phyloP scores from a whole-genome alignment of 495 filamentous ascomycete genomes.

The Ramalina intermedia region DNA sequence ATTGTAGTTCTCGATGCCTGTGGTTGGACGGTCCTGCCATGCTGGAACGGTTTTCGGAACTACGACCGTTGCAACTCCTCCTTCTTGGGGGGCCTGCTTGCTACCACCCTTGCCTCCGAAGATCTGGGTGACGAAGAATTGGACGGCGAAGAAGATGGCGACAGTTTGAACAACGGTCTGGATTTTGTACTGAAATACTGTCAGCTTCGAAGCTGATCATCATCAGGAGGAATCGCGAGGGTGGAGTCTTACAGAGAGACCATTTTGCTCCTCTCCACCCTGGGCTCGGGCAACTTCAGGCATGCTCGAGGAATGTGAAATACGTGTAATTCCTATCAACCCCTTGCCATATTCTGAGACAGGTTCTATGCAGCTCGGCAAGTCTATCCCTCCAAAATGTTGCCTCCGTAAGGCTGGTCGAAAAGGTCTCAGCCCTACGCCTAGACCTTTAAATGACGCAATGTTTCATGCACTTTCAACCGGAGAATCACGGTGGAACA shows the following conservation, averaged over 20 bases:
- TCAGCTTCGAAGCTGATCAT: slow-evolving; percentile 4
- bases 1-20: slow-evolving; percentile 49
- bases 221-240: not conserved
- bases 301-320: not conserved
- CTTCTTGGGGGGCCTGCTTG: slow-evolving; percentile 27
- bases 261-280: slow-evolving; percentile 1
- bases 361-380: no score
- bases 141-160: slow-evolving; percentile 53
- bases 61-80: slow-evolving; percentile 27
- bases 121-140: slow-evolving; percentile 46
- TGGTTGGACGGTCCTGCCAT: slow-evolving; percentile 48
- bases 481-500: no score
- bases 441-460: no score
- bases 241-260: slow-evolving; percentile 5
- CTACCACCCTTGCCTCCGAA: slow-evolving; percentile 34
- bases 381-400: no score
- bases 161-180: slow-evolving; percentile 47
- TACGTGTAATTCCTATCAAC: not conserved
- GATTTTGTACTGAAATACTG: slow-evolving; percentile 34
- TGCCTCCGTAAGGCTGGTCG: no score
- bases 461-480: no score
- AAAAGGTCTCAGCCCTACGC: no score
- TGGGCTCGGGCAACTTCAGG: slow-evolving; percentile 2
- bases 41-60: slow-evolving; percentile 39
- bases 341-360: no score